Percentiles rank a stretch among this genome's conserved stretches.
These are phyloP conservation scores for Wallacemonas sp. DNA, from an alignment of 208 protist species.

Conservation along the genomic window DNA sequence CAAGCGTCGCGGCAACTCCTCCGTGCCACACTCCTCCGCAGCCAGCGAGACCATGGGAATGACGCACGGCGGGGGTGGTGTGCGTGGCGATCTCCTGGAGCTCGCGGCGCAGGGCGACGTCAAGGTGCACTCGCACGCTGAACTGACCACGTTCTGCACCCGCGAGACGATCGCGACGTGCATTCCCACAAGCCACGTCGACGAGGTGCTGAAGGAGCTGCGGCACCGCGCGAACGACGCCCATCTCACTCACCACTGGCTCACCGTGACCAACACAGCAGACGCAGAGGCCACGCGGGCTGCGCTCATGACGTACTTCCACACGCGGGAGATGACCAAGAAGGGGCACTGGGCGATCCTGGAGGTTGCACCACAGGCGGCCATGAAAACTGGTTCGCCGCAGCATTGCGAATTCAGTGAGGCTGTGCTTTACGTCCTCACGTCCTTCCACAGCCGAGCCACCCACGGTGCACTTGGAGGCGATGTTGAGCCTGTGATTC, in stretches of 20 bases:
- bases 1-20: neutral
- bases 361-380: neutral
- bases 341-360: slow-evolving; percentile 14
- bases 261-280: slow-evolving; percentile 1
- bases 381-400: neutral
- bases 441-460: slow-evolving; percentile 1
- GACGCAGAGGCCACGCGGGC: neutral
- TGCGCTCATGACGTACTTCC: slow-evolving; percentile 8
- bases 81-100: slow-evolving; percentile 7
- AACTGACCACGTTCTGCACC: slow-evolving; percentile 8
- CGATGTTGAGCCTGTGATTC: slow-evolving; percentile 3
- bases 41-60: neutral
- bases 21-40: neutral
- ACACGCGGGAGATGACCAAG: slow-evolving; percentile 10
- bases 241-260: slow-evolving; percentile 5
- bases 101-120: slow-evolving; percentile 2
- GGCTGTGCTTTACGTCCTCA: neutral
- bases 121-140: slow-evolving; percentile 10
- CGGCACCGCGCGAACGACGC: neutral
- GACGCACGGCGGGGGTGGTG: neutral
- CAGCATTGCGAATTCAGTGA: neutral
- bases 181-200: slow-evolving; percentile 8
- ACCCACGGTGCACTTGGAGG: neutral
- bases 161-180: slow-evolving; percentile 4
- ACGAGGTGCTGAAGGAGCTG: slow-evolving; percentile 9